phyloP scores from a whole-genome alignment of 2,329 filamentous ascomycete species.

The Fusarium sp. region DNA sequence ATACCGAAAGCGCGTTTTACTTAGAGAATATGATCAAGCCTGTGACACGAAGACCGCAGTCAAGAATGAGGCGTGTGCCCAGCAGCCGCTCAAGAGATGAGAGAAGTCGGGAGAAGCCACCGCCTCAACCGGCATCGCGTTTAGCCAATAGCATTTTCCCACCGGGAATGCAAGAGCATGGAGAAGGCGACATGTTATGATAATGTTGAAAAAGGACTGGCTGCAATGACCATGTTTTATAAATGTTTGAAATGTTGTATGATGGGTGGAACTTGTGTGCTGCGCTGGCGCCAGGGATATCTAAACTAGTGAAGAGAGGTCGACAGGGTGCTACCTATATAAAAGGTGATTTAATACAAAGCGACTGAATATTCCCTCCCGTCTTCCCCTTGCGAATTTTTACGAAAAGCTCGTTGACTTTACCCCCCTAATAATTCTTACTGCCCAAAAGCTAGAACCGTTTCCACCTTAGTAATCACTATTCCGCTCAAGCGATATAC shows the following conservation, averaged over 20 bases:
- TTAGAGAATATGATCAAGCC: constrained; percentile 73
- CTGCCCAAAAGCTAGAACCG: too few relatives aligned
- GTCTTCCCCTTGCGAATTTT: not conserved
- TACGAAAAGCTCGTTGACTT: not conserved
- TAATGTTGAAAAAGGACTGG: constrained; percentile 1
- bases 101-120: constrained; percentile 52
- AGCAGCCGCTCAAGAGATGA: constrained; percentile 55
- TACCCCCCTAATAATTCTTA: too few relatives aligned
- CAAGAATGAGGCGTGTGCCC: constrained; percentile 51
- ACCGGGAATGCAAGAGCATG: constrained; percentile 52
- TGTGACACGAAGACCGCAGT: constrained; percentile 68
- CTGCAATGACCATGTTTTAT: constrained; percentile 12
- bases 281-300: constrained; percentile 27
- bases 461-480: too few relatives aligned
- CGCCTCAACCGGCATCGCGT: constrained; percentile 59
- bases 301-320: not conserved
- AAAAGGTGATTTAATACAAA: constrained; percentile 12
- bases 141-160: constrained; percentile 54
- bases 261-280: constrained; percentile 20
- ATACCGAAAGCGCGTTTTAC: constrained; percentile 65
- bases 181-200: constrained; percentile 56
- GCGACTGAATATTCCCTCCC: not conserved
- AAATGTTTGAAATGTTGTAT: constrained; percentile 29
- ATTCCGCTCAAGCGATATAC: constrained; percentile 22
- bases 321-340: not conserved